A percentile compares a stretch with the other conserved stretches of the same genome.
These are phyloP conservation scores for Euphrasia confusa DNA, from an alignment of 257 asterid genomes.

Conservation along the genomic window DNA sequence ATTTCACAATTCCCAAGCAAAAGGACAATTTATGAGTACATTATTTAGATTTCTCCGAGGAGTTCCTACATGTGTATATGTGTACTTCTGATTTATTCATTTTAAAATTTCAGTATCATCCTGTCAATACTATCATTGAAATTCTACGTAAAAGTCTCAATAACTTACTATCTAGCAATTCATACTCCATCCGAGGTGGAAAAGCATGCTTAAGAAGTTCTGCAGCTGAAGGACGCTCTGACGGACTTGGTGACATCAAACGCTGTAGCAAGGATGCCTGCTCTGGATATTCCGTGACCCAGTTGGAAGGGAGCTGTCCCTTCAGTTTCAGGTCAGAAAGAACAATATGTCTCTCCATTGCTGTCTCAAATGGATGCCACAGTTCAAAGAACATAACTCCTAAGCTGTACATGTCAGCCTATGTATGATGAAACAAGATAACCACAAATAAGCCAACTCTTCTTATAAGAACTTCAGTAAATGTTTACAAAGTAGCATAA, in stretches of 20 bases:
- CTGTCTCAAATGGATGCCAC: slow-evolving; percentile 97
- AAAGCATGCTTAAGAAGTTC: slow-evolving; percentile 89
- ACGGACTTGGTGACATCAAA: slow-evolving; percentile 82
- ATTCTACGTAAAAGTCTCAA: slow-evolving; percentile 13
- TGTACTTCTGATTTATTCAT: not conserved
- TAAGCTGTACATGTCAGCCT: slow-evolving; percentile 97
- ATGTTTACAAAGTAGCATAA: not conserved
- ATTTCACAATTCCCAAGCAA: too few species aligned
- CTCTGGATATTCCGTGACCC: slow-evolving; percentile 76
- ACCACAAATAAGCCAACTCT: slow-evolving; percentile 18
- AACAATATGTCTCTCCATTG: slow-evolving; percentile 87
- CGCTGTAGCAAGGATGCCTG: slow-evolving; percentile 69
- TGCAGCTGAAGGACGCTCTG: slow-evolving; percentile 88
- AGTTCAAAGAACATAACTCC: slow-evolving; percentile 93
- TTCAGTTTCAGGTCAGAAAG: slow-evolving; percentile 84
- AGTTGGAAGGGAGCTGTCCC: slow-evolving; percentile 76
- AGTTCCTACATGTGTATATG: not conserved
- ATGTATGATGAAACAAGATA: slow-evolving; percentile 25
- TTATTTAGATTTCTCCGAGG: too few species aligned
- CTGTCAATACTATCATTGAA: slow-evolving; percentile 10
- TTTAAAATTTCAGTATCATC: not conserved
- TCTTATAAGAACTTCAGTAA: slow-evolving; percentile 7
- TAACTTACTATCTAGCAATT: slow-evolving; percentile 78
- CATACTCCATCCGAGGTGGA: slow-evolving; percentile 93
- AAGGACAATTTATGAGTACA: too few species aligned